Evolutionary conservation across 805 yeast species (phyloP), one percentile per base, ranked within the genome.

Genomic region (Saturnispora gosingensis): DNA sequence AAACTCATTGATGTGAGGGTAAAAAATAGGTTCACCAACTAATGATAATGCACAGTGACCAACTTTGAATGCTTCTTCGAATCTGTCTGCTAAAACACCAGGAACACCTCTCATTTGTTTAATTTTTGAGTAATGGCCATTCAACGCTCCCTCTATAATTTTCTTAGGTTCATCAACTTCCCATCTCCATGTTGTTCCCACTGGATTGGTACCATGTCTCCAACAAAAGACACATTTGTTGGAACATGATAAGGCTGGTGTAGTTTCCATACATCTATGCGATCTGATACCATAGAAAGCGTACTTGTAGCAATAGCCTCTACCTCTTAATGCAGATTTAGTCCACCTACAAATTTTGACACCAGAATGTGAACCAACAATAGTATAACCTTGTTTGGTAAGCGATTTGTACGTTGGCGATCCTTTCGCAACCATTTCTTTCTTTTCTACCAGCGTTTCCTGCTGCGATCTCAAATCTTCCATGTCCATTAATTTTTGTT

Each of bases 131-230:
- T 90, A 90, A 65, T 89, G 97, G 3, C 96, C 96, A 56, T 77
- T 81, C 44, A 89, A 68, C 0, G 97, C 97, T 28, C 96, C 96
- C 45, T 85, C 80, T 51, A 89, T 64, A 48, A 89, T 87, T 54
- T 73, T 82, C 58, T 87, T 90, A 0, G 97, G 97, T 20, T 84
- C 82, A 66, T 89, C 97, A 13, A 88, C 86, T 61, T 88, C 91
- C 97, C 97, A 89, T 61, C 97, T 74, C 97, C 97, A 89, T 54
- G 84, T 83, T 28, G 95, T 89, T 16, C 96, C 96, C 2, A 90
- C 97, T 0, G 97, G 97, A 62, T 89, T 90, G 2, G 97, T 89
- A 46, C 97, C 97, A 67, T 89, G 97, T 65, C 97, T 78, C 97
- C 97, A 89, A 70, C 97, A 89, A 63, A 89, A 89, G 4, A 90